Evolutionary conservation across 306 rosid genomes (phyloP), one percentile per base, ranked within the genome.

Genomic region (Alnus glutinosa): DNA sequence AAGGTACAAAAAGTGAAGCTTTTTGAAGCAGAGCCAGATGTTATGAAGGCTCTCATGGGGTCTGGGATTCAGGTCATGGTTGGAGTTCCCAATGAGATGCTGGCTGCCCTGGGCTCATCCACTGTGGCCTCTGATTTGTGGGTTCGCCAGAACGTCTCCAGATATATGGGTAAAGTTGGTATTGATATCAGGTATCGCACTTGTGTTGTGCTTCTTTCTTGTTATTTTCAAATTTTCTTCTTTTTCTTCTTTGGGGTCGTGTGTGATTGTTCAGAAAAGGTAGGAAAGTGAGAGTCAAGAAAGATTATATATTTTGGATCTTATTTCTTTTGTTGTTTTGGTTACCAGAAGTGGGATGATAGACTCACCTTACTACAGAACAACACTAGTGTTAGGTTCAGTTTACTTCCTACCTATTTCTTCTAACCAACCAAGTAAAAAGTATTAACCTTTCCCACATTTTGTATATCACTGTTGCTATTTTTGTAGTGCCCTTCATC

Each of bases 11-110:
- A 85, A 83, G 99, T 95, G 50, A 95, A 95, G 88, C 87, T 95
- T 42, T 95, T 95, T 74, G 98, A 93, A 32, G 93, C 97, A 1
- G 99, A 95, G 82, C 72, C 87, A 72, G 92, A 59, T 82, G 85
- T 52, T 13, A 79, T 95, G 1, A 81, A 4, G 71, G 88, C 94
- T 28, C 87, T 95, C 4, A 86, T 74, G 87, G 98, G 98, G 8
- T 88, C 82, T 85, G 90, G 88, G 79, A 88, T 95, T 84, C 89
- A 95, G 78, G 94, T 91, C 3, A 90, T 93, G 97, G 83, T 95
- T 78, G 99, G 98, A 55, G 83, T 95, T 61, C 97, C 99, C 8
- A 95, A 95, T 78, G 98, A 91, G 51, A 91, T 93, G 96, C 74
- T 95, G 62, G 51, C 93, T 4, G 7, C 82, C 1, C 55, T 95